Conservation (phyloP, 768 basidiomycete species). For the Peribolospora baueri region DNA sequence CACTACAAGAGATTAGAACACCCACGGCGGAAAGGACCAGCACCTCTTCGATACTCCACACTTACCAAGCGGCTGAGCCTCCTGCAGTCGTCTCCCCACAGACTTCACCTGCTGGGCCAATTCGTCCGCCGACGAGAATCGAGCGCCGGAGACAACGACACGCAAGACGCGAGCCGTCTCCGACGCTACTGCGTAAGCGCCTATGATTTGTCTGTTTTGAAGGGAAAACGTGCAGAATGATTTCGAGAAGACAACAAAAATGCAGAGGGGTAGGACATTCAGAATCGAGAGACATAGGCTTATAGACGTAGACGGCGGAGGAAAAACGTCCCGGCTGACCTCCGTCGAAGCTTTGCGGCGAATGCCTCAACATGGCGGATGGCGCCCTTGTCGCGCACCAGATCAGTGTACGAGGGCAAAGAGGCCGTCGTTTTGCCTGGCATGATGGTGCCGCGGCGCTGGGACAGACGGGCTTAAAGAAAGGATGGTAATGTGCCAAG, state of each 20-base stretch:
- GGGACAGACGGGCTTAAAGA: no score
- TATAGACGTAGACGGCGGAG: not conserved
- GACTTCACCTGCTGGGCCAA: conserved; percentile 50
- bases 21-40: not conserved
- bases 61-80: conserved; percentile 84
- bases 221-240: not conserved
- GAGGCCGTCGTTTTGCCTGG: no score
- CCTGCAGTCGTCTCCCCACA: conserved; percentile 55
- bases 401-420: no score
- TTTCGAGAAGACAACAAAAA: not conserved
- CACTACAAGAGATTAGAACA: not conserved
- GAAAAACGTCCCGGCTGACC: conserved; percentile 5
- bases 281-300: not conserved
- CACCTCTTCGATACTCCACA: not conserved
- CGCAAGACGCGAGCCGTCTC: conserved; percentile 72
- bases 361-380: conserved; percentile 12
- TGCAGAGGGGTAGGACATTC: conserved; percentile 1
- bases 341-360: conserved; percentile 13
- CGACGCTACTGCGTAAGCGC: conserved; percentile 64
- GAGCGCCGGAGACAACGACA: conserved; percentile 66
- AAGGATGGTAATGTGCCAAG: no score
- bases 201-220: conserved; percentile 55
- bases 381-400: no score
- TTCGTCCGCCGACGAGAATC: conserved; percentile 66
- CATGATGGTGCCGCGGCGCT: no score